These are phyloP conservation scores for Volvox carteri DNA, from an alignment of 163 green algal genomes.

Conservation along the genomic window DNA sequence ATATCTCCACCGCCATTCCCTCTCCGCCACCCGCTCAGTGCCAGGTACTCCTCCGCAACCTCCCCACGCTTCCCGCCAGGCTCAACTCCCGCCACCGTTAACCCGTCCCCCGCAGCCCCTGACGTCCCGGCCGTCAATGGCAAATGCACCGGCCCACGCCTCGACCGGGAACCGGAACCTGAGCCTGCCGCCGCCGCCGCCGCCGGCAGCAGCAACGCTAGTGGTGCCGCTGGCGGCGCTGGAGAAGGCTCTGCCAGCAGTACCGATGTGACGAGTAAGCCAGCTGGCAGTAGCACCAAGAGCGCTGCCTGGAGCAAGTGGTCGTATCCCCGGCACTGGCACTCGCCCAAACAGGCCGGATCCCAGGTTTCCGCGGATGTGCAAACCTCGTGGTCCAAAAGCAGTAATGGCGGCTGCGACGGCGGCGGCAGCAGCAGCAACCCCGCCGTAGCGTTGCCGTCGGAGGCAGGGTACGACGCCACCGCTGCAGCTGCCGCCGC, in stretches of 20 bases:
- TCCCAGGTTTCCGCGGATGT: conserved; percentile 23
- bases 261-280: conserved; percentile 5
- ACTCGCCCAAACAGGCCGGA: conserved; percentile 17
- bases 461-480: background rate
- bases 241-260: conserved; percentile 11
- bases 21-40: background rate
- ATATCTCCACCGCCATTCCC: too few species aligned
- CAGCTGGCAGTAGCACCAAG: conserved; percentile 32
- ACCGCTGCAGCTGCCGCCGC: background rate
- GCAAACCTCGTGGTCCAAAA: background rate
- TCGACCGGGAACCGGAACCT: too few species aligned
- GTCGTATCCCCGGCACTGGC: conserved; percentile 20
- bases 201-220: background rate
- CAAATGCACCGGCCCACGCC: too few species aligned
- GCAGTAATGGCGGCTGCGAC: background rate
- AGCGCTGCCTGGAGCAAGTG: background rate
- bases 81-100: too few species aligned
- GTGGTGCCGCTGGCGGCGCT: background rate
- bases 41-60: too few species aligned
- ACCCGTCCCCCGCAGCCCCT: background rate
- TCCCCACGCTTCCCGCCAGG: too few species aligned
- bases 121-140: background rate
- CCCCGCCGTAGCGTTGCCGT: too few species aligned
- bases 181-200: too few species aligned
- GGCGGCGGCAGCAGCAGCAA: background rate